These are phyloP conservation scores for Cyathus striatus DNA, from an alignment of 768 basidiomycete genomes.

Conservation along the genomic window DNA sequence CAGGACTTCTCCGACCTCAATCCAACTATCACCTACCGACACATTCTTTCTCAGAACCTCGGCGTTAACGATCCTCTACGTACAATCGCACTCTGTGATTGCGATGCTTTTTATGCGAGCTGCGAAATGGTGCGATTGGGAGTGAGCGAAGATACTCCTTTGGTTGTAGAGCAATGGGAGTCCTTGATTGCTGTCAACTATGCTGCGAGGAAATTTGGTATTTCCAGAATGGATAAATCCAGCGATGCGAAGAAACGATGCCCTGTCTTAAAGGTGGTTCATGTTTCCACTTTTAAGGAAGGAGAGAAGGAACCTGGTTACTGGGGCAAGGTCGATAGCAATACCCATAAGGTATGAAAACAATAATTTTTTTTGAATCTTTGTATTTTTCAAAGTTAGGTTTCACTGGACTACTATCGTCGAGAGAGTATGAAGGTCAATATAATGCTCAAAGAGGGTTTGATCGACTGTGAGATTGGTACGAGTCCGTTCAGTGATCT, in stretches of 20 bases:
- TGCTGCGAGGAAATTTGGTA: conserved; percentile 87
- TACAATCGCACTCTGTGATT: conserved; percentile 87
- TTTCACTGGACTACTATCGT: conserved; percentile 90
- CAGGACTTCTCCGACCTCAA: conserved; percentile 56
- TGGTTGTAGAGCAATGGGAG: conserved; percentile 88
- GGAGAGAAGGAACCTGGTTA: conserved; percentile 86
- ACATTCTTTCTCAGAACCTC: conserved; percentile 61
- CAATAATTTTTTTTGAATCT: not conserved
- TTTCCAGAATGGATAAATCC: conserved; percentile 84
- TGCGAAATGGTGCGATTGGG: conserved; percentile 84
- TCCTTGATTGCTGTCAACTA: conserved; percentile 93
- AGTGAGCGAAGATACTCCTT: conserved; percentile 51
- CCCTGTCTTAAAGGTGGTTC: conserved; percentile 78
- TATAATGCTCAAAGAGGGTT: conserved; percentile 71
- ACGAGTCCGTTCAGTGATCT: not conserved
- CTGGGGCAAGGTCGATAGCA: conserved; percentile 84
- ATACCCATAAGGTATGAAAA: conserved; percentile 79
- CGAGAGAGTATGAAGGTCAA: conserved; percentile 88
- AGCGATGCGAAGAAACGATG: conserved; percentile 83
- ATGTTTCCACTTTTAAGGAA: conserved; percentile 93
- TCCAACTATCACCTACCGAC: conserved; percentile 75
- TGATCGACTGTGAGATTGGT: conserved; percentile 84
- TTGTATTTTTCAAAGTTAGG: conserved; percentile 32
- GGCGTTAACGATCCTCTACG: conserved; percentile 75
- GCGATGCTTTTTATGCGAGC: conserved; percentile 80